Base-by-base conservation (phyloP, 176 grass and related monocot genomes). In the Bolboschoenus planiculmis region DNA sequence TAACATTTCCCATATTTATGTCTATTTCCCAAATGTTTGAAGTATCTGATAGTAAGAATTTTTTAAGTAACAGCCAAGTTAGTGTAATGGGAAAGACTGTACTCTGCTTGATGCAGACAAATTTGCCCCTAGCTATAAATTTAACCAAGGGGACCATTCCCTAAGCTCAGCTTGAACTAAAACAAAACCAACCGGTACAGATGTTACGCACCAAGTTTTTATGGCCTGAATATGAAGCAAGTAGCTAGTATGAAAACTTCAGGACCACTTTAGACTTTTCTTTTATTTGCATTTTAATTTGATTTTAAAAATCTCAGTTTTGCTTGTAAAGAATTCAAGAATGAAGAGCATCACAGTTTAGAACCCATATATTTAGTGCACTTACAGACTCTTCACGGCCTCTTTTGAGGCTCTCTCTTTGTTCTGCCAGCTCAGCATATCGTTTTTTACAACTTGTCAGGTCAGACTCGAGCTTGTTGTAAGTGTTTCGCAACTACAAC, bases 341-440 rank as follows among this genome's bases (percentile, higher is more conserved):
- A 50, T 31, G 43, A 75, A 15, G 13, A 24, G 21, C 4, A 24
- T 47, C 40, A 46, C 11, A 16, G 10, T 75, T 75, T 21, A 75
- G 14, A 31, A 48, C 43, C 42, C 71, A 81, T 64, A 81, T n/a
- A 44, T 59, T 30, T 39, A 81, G 21, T 63, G 34, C 21, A 92
- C 92, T 87, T 91, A 98, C 92, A 84, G 92, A 90, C 50, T 94
- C 90, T 54, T 98, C 92, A 77, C 95, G 92, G 72, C 95, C 95
- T 87, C 78, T 94, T 90, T 98, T 98, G 82, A 98, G 83, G 85
- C 80, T 90, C 15, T 95, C 92, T 87, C 90, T 89, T 48, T 95
- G 92, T 80, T 94, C 95, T 85, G 86, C n/a, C 82, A 97, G 88
- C 80, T 97, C 95, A 57, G 55, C 37, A n/a, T 81, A 91, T 51